Conservation (phyloP, 1,284 basidiomycete genomes). For the Ceratobasidium sp. region DNA sequence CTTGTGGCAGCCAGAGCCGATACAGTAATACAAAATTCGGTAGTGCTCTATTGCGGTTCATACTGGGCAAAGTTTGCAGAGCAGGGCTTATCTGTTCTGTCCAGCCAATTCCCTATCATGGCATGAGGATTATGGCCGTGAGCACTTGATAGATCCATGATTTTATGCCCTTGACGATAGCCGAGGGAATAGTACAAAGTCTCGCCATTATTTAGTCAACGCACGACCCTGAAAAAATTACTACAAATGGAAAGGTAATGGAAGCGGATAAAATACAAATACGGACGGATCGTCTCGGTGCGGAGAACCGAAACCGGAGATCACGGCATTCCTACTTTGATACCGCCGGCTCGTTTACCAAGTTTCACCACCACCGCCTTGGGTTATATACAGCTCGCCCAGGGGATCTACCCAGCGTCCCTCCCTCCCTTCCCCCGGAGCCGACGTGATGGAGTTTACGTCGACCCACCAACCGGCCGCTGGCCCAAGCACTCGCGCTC, state of each 20-base stretch:
- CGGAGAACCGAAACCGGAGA: conserved; percentile 18
- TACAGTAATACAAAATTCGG: too few species aligned
- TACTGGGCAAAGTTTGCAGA: too few species aligned
- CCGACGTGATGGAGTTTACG: not conserved
- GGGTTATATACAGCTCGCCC: not conserved
- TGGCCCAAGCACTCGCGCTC: conserved; percentile 7
- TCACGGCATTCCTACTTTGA: conserved; percentile 17
- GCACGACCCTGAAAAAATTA: not conserved
- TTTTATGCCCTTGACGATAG: not conserved
- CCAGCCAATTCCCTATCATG: too few species aligned
- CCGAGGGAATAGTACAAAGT: not conserved
- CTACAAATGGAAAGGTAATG: not conserved
- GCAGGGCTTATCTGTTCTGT: too few species aligned
- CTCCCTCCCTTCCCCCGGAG: not conserved
- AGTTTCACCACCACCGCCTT: not conserved
- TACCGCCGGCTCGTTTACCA: conserved; percentile 17
- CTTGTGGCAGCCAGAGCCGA: too few species aligned
- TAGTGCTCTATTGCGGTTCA: too few species aligned
- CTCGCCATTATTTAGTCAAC: not conserved
- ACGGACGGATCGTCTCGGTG: conserved; percentile 9
- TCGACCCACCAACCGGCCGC: not conserved
- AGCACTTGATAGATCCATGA: too few species aligned
- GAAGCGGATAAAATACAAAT: not conserved
- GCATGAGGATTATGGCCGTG: not conserved
- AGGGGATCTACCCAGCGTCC: too few species aligned